Conservation (phyloP, 2,329 filamentous ascomycete species). For the Pyricularia grisea region DNA sequence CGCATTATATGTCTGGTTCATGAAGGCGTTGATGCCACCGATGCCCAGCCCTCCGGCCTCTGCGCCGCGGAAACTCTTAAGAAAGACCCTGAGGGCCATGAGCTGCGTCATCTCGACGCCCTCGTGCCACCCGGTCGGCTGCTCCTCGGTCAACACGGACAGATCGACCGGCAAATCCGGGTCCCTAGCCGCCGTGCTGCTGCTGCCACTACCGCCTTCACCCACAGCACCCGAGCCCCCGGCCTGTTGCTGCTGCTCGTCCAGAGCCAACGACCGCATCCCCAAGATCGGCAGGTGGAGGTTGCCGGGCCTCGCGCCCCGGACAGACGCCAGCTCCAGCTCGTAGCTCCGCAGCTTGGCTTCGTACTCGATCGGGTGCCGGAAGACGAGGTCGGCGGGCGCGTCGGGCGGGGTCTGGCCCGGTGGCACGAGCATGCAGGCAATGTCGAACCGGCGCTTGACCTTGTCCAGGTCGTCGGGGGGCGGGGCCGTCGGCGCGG, state of each 20-base stretch:
- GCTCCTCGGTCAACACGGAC: slow-evolving; percentile 9
- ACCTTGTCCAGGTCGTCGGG: not conserved
- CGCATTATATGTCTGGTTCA: not conserved
- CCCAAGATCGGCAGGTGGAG: not conserved
- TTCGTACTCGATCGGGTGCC: not conserved
- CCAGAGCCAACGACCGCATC: not conserved
- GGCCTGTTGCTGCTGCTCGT: not conserved
- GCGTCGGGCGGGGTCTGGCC: not conserved
- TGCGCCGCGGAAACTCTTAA: slow-evolving; percentile 2
- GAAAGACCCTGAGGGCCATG: slow-evolving; percentile 8
- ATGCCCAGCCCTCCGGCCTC: not conserved
- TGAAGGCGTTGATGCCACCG: not conserved
- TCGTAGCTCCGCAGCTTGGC: slow-evolving; percentile 1
- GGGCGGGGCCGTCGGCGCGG: not conserved
- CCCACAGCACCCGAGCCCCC: not conserved
- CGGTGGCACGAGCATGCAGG: not conserved
- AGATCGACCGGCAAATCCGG: slow-evolving; percentile 8
- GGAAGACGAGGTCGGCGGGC: not conserved
- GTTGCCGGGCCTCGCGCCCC: not conserved
- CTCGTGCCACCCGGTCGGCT: slow-evolving; percentile 6
- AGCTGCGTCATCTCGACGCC: slow-evolving; percentile 7
- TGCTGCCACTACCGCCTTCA: too few species aligned
- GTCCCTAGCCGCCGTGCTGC: not conserved
- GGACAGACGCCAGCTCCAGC: not conserved
- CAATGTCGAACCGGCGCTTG: not conserved